A percentile compares a stretch with the other conserved stretches of the same genome.
Conservation (phyloP, 495 filamentous ascomycete genomes). For the Mycothermus thermophilus region DNA sequence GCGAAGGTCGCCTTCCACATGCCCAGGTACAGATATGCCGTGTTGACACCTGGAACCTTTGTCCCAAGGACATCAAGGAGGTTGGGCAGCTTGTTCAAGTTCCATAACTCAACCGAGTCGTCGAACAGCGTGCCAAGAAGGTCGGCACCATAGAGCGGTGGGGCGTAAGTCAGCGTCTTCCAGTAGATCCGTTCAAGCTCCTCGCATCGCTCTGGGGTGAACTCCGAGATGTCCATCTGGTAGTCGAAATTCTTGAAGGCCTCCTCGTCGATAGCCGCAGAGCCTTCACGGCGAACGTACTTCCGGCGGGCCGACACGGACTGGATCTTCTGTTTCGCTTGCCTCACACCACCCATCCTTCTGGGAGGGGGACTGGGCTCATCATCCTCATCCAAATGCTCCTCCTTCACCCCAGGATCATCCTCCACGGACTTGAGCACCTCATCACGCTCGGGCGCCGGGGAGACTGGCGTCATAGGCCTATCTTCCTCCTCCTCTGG, state of each 20-base stretch:
- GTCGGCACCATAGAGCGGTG: conserved; percentile 91
- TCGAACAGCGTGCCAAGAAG: conserved; percentile 95
- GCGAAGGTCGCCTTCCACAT: conserved; percentile 99
- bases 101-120: conserved; percentile 74
- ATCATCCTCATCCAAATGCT: conserved; percentile 30
- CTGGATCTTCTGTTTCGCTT: conserved; percentile 36
- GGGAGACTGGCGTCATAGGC: conserved; percentile 43
- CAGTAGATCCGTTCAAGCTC: conserved; percentile 91
- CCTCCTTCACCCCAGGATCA: conserved; percentile 30
- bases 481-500: conserved; percentile 27
- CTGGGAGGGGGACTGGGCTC: conserved; percentile 19
- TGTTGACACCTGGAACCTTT: conserved; percentile 94
- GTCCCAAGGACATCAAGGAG: conserved; percentile 87
- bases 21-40: conserved; percentile 92
- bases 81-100: conserved; percentile 86
- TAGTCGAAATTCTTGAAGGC: conserved; percentile 85
- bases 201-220: conserved; percentile 76
- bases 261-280: conserved; percentile 64
- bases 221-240: conserved; percentile 69
- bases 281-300: conserved; percentile 61
- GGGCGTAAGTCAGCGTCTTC: conserved; percentile 89
- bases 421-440: conserved; percentile 32
- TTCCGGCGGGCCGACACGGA: conserved; percentile 55
- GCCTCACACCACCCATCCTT: conserved; percentile 27
- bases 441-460: conserved; percentile 28